Percentiles rank a stretch among this genome's conserved stretches.
These are phyloP conservation scores for Monosporascus sp. DNA, from an alignment of 2,329 filamentous ascomycete species.

Conservation along the genomic window DNA sequence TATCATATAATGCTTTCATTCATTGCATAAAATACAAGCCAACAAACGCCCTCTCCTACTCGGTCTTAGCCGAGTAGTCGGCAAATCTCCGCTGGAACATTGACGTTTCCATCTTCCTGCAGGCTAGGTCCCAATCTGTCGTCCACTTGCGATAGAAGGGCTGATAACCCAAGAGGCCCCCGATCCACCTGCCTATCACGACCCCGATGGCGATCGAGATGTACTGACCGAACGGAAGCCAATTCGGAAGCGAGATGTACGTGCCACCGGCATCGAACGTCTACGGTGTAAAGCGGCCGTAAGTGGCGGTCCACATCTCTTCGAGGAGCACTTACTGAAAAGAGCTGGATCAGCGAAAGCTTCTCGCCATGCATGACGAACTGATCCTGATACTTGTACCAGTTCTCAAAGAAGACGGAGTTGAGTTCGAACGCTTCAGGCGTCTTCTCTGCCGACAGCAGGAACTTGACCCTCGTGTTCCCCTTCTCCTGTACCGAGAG, in stretches of 20 bases:
- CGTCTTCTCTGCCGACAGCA: constrained; percentile 7
- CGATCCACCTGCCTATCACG: constrained; percentile 9
- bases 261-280: constrained; percentile 12
- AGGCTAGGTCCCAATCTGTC: constrained; percentile 5
- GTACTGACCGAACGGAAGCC: constrained; percentile 8
- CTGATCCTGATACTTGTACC: constrained; percentile 17
- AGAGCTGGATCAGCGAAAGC: constrained; percentile 8
- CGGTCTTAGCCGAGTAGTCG: background rate
- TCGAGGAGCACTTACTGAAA: constrained; percentile 13
- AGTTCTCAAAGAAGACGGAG: constrained; percentile 15
- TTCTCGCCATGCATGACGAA: background rate
- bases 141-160: constrained; percentile 5
- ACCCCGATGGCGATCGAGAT: constrained; percentile 2
- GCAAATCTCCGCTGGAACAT: constrained; percentile 2
- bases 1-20: too few relatives aligned
- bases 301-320: background rate
- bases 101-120: constrained; percentile 3
- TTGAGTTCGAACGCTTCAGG: background rate
- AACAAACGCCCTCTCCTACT: too few relatives aligned
- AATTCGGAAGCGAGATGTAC: constrained; percentile 7
- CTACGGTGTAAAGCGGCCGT: background rate
- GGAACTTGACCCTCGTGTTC: constrained; percentile 1
- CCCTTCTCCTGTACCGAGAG: background rate
- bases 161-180: constrained; percentile 5
- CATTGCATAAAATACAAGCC: too few relatives aligned